Conservation (phyloP, 768 basidiomycete genomes). For the Amanita inopinata region DNA sequence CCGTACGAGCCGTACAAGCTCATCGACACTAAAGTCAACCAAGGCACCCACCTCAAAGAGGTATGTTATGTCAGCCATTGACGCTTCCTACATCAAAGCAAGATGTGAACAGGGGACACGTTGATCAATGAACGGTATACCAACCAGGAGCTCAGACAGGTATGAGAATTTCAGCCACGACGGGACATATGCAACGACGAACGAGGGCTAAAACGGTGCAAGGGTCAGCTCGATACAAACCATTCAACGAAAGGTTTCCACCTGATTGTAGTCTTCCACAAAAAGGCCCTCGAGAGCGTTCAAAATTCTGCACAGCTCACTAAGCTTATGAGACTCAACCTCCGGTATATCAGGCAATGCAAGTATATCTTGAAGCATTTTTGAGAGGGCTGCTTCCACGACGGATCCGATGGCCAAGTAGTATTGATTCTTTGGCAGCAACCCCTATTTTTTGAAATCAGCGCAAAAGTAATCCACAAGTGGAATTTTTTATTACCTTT, state of each 20-base stretch:
- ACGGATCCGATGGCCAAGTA: conserved; percentile 63
- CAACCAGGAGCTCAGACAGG: conserved; percentile 80
- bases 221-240: not conserved
- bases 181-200: conserved; percentile 79
- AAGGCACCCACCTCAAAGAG: conserved; percentile 86
- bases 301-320: conserved; percentile 74
- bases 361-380: conserved; percentile 65
- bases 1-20: conserved; percentile 70
- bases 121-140: conserved; percentile 19
- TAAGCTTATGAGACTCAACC: conserved; percentile 72
- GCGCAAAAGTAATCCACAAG: no score
- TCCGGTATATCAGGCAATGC: conserved; percentile 81
- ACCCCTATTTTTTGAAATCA: conserved; percentile 46
- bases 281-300: conserved; percentile 77
- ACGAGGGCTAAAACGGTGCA: conserved; percentile 41
- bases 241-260: conserved; percentile 18
- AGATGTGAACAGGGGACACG: not conserved
- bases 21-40: conserved; percentile 81
- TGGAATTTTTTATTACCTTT: conserved; percentile 41
- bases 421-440: conserved; percentile 65
- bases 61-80: conserved; percentile 85
- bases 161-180: conserved; percentile 95
- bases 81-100: conserved; percentile 58
- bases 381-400: conserved; percentile 55
- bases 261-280: conserved; percentile 52